Conservation (phyloP, 768 basidiomycete species). For the Mycena crocata region DNA sequence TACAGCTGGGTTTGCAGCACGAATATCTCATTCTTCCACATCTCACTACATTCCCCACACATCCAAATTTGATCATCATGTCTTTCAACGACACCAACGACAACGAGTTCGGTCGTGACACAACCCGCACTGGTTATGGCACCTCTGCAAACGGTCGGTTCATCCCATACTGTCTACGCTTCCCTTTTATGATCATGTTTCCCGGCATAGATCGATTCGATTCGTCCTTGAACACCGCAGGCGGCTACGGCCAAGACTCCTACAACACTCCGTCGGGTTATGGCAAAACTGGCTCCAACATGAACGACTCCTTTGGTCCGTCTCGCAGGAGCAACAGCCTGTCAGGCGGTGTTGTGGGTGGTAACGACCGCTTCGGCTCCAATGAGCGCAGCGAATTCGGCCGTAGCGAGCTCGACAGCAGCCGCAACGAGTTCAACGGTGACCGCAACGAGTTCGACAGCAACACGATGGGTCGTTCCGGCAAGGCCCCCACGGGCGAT, state of each 20-base stretch:
- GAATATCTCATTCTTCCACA: no score
- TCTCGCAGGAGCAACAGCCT: neutral
- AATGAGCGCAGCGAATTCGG: neutral
- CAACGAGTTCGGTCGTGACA: neutral
- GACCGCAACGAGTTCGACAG: neutral
- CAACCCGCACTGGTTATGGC: neutral
- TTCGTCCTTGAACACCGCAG: neutral
- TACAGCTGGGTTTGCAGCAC: no score
- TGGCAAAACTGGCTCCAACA: neutral
- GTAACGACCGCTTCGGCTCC: neutral
- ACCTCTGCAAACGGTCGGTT: no score
- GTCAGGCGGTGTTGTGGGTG: neutral
- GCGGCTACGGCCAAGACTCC: constrained; percentile 2
- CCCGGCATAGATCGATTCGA: neutral
- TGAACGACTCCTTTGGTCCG: neutral
- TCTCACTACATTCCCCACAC: neutral
- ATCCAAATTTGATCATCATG: neutral
- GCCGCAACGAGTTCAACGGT: neutral
- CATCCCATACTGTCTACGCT: neutral
- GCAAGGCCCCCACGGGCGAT: neutral
- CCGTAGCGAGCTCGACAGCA: neutral
- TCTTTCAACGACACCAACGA: constrained; percentile 1
- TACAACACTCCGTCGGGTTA: neutral
- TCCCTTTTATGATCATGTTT: neutral
- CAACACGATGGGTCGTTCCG: neutral